Conservation (phyloP, 2,329 filamentous ascomycete species). For the Alternaria ethzedia region DNA sequence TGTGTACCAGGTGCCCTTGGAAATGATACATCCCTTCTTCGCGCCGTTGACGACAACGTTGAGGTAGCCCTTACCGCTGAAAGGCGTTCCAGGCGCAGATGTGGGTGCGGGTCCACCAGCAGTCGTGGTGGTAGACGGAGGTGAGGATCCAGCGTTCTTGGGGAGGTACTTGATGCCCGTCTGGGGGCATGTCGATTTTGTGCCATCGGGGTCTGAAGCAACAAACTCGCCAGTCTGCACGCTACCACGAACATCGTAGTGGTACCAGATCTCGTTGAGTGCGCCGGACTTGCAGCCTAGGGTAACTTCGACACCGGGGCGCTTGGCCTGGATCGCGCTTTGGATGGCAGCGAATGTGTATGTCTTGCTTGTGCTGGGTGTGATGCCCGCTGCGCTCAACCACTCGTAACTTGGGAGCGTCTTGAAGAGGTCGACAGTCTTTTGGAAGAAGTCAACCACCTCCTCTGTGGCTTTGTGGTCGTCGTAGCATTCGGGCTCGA, state of each 20-base stretch:
- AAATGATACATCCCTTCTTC: conserved; percentile 71
- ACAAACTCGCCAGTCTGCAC: conserved; percentile 68
- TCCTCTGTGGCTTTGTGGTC: conserved; percentile 65
- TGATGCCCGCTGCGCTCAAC: conserved; percentile 67
- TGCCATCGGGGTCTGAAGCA: conserved; percentile 62
- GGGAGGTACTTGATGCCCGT: conserved; percentile 70
- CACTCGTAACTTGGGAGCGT: conserved; percentile 69
- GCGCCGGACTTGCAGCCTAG: conserved; percentile 61
- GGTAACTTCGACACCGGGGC: conserved; percentile 64
- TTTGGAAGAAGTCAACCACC: conserved; percentile 72
- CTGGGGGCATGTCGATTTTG: conserved; percentile 66
- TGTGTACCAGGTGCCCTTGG: conserved; percentile 70
- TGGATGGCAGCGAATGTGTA: conserved; percentile 68
- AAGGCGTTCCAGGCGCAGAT: conserved; percentile 51
- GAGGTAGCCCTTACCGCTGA: conserved; percentile 66
- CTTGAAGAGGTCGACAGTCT: conserved; percentile 70
- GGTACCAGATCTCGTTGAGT: conserved; percentile 65
- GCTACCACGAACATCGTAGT: conserved; percentile 67
- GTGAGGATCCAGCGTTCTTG: conserved; percentile 53
- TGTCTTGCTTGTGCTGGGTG: conserved; percentile 60
- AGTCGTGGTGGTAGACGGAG: conserved; percentile 39
- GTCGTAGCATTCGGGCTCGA: conserved; percentile 69
- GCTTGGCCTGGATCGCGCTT: conserved; percentile 59
- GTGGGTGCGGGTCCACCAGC: conserved; percentile 34
- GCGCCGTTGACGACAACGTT: conserved; percentile 60